Evolutionary conservation across 768 basidiomycete species (phyloP), one percentile per base, ranked within the genome.

Genomic region (Amanita muscaria): DNA sequence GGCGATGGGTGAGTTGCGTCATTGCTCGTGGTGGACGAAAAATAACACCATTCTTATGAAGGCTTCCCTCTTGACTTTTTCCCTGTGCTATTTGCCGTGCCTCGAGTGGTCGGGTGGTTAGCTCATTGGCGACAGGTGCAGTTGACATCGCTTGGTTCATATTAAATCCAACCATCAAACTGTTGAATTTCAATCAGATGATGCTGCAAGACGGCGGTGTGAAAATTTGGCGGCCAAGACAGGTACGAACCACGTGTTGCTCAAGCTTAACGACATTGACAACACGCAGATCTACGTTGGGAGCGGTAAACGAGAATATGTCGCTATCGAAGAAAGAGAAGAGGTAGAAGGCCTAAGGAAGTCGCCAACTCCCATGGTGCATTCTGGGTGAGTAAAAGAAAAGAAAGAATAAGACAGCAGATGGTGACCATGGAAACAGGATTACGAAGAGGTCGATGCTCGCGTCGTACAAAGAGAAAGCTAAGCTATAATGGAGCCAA

Each of bases 21-120:
- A 16, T 32, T 27, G 31, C 37, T n/a, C 18, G 33, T 24, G 24
- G 29, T 21, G 38, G 7, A 19, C 9, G 3, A 27, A 7, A 23
- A 14, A 24, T 33, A 14, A 11, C 22, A 19, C 24, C 4, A 5
- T 22, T 19, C 15, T 12, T 15, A 29, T 40, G 4, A 40, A 47
- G 46, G 46, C 11, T 93, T 93, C 74, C 91, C 91, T 2, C 72
- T 87, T 52, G 91, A 94, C 65, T 93, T 87, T 63, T 93, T 92
- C 79, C 90, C 91, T 0, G 90, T 94, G 16, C 66, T 94, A 24
- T 94, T 94, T 56, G 89, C 83, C 15, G 89, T 94, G 2, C 91
- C 91, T 1, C 79, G 91, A 16, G 88, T 94, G 6, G 88, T 89
- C 21, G 90, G 91, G 15, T 93, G 90, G 91, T 69, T 93, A 6